Conservation (phyloP, 1,284 basidiomycete species). For the Sporisorium iseilematis-ciliati region DNA sequence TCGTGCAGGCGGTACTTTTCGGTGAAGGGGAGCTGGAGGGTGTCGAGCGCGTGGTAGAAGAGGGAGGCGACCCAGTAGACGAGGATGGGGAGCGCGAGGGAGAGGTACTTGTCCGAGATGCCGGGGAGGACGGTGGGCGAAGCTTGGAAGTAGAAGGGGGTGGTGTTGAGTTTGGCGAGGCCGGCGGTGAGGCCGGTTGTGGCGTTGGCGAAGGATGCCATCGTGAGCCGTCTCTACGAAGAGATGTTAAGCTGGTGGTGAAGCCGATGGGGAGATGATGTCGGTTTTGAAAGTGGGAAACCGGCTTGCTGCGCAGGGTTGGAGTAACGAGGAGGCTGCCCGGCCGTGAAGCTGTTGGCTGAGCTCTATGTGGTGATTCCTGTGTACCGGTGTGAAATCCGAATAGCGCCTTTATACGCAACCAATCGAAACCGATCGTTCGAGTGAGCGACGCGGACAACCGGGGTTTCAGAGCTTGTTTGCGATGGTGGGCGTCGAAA, state of each 20-base stretch:
- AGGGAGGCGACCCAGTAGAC: constrained; percentile 89
- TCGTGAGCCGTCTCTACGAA: neutral
- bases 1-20: constrained; percentile 90
- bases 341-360: neutral
- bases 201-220: constrained; percentile 41
- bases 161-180: constrained; percentile 48
- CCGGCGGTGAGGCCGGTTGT: constrained; percentile 23
- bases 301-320: too few relatives aligned
- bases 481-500: too few relatives aligned
- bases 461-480: too few relatives aligned
- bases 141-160: constrained; percentile 73
- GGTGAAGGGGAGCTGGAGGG: constrained; percentile 78
- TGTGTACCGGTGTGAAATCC: neutral
- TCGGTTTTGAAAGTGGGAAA: neutral
- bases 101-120: constrained; percentile 80
- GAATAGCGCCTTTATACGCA: too few relatives aligned
- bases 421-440: too few relatives aligned
- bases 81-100: constrained; percentile 81
- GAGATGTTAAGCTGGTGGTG: neutral
- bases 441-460: too few relatives aligned
- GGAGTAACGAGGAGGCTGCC: neutral
- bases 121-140: constrained; percentile 75
- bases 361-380: neutral
- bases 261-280: neutral
- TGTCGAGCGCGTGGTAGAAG: constrained; percentile 85